Evolutionary conservation across 106 monocot genomes (phyloP).

Genomic region (Dendrobium catenatum): DNA sequence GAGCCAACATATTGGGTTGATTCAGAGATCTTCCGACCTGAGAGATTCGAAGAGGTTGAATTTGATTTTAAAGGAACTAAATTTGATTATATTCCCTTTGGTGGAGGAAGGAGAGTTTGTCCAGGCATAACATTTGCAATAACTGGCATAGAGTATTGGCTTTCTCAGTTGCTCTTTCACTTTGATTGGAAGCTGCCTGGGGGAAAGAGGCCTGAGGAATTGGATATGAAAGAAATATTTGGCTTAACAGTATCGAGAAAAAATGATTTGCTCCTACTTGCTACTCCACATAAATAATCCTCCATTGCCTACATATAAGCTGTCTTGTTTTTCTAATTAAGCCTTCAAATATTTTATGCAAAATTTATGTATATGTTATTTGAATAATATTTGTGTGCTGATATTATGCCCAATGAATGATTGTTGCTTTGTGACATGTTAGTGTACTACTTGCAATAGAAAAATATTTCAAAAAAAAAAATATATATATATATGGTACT

Average conservation of each 20-base stretch:
- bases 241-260: neutral
- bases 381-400: too few relatives aligned
- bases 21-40: slow-evolving; percentile 8
- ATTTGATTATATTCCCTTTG: slow-evolving; percentile 13
- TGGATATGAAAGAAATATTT: slow-evolving; percentile 4
- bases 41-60: too few relatives aligned
- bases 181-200: slow-evolving; percentile 10
- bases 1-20: slow-evolving; percentile 14
- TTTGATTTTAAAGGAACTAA: neutral
- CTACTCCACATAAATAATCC: neutral
- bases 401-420: too few relatives aligned
- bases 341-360: too few relatives aligned
- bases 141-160: neutral
- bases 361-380: too few relatives aligned
- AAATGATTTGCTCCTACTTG: neutral
- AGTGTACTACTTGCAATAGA: too few relatives aligned
- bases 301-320: neutral
- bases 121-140: slow-evolving; percentile 2
- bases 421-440: too few relatives aligned
- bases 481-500: too few relatives aligned
- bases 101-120: slow-evolving; percentile 10
- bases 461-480: too few relatives aligned
- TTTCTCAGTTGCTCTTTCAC: slow-evolving; percentile 3
- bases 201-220: slow-evolving; percentile 8
- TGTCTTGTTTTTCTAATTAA: too few relatives aligned